Conservation (phyloP, 176 grass and related monocot species). For the Canna indica region DNA sequence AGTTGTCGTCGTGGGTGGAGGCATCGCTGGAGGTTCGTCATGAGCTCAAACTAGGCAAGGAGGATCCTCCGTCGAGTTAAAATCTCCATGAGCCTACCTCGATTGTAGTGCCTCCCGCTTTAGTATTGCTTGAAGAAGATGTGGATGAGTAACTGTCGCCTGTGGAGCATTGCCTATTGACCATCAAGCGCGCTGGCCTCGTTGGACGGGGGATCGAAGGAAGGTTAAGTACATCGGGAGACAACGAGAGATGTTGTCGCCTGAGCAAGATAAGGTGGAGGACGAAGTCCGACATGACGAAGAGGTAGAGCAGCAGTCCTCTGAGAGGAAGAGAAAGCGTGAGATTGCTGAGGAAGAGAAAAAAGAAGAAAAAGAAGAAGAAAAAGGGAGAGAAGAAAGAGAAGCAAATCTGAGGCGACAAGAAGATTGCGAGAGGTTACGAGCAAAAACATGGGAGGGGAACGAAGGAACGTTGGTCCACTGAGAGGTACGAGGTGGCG, state of each 20-base stretch:
- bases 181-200: constrained; percentile 27
- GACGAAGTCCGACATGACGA: not conserved
- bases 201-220: constrained; percentile 43
- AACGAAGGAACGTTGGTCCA: constrained; percentile 41
- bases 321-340: constrained; percentile 22
- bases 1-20: too few species aligned
- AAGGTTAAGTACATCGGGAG: constrained; percentile 39
- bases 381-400: not conserved
- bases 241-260: not conserved
- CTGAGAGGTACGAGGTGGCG: constrained; percentile 29
- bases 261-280: not conserved
- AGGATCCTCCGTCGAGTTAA: constrained; percentile 36
- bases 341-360: constrained; percentile 30
- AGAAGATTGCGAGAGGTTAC: constrained; percentile 19
- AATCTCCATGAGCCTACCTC: constrained; percentile 26
- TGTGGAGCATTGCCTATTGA: constrained; percentile 30
- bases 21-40: constrained; percentile 66
- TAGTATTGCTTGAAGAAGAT: not conserved
- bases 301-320: not conserved
- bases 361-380: constrained; percentile 27
- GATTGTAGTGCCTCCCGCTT: not conserved
- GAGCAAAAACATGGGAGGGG: not conserved
- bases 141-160: not conserved
- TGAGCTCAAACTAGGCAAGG: constrained; percentile 55
- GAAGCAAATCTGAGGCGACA: constrained; percentile 16